Evolutionary conservation across 345 rosid genomes (phyloP), one percentile per base, ranked within the genome.

Genomic region (Eutrema yunnanense): DNA sequence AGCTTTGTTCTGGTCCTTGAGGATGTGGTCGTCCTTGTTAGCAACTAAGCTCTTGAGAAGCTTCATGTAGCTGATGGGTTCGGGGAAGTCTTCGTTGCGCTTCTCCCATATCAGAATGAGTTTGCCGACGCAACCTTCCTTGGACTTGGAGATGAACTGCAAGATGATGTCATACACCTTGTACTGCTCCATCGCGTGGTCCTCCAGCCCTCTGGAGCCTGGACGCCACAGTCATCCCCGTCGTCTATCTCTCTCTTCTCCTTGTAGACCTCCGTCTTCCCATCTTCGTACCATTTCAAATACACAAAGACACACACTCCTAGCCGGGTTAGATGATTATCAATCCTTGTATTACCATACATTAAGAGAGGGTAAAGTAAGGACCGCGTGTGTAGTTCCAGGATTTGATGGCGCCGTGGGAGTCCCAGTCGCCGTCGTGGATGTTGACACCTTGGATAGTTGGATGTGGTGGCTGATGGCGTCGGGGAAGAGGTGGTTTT

Each of bases 181-280:
- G 6, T 8, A 32, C 19, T 9, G 5, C 30, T 68, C 72, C 53
- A 68, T 43, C 4, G 4, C 53, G 13, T 43, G 6, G 32, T 53
- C 72, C 0, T 43, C 63, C 8, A 68, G 8, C 26, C 34, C 72
- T 54, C 9, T 67, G n/a, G n/a, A n/a, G n/a, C n/a, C n/a, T n/a
- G 0, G 11, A 9, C 29, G 52, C 42, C 52, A 67, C 19, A n/a
- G 52, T 4, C 52, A 37, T 52, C 6, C 72, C 54, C 51, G 10
- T 67, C 72, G 32, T 53, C 53, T 27, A 70, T 7, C 66, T 70
- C 67, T 70, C 74, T 59, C 59, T 48, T 70, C 59, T 70, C 74
- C 67, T 71, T 71, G 57, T 37, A 5, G 3, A 48, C 40, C n/a
- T 70, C 67, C 2, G 32, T 40, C 58, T 71, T 71, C 3, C 74